Base-by-base conservation (phyloP, 73 alveolate species). In the Paramecium bursaria region DNA sequence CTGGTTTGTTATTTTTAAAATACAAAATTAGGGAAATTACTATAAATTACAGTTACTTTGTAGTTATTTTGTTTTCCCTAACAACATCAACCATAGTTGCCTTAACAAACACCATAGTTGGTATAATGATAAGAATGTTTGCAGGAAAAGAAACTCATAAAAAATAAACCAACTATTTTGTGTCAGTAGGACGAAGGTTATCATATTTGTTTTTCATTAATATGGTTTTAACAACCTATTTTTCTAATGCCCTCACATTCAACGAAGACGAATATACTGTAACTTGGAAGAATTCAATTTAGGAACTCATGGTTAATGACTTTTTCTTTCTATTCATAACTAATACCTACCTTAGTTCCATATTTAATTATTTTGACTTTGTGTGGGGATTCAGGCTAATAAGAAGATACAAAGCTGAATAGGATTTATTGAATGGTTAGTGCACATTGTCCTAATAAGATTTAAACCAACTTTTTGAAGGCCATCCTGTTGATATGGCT, bases 401-500 rank as follows among this genome's bases (percentile, higher is more conserved):
- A 3, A 73, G 7, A 51, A 73, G 86, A 73, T 1, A 73, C 1
- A 39, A 46, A 42, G 73, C 44, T 13, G 73, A 39, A 39, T 22
- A 73, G 9, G 42, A 73, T n/a, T 19, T 19, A 48, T 4, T 6
- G 23, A 39, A 30, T 44, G n/a, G n/a, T n/a, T n/a, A n/a, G n/a
- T 42, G 73, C 44, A 39, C 73, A 7, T 22, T 73, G 50, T 44
- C 86, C 9, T 17, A 73, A 21, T 39, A 27, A 46, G 86, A 73
- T 39, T 61, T 46, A 0, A 73, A 73, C 27, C 25, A 15, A 7
- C 44, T 73, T 22, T 73, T 73, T 46, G 86, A 73, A 46, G 86
- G 86, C 11, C 86, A 73, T 73, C 86, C 86, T 13, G 54, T 73
- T 15, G 86, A 73, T 44, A 73, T 73, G 86, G 86, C 86, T 13